Conservation (phyloP, 495 filamentous ascomycete genomes). For the Aspergillus baeticus region DNA sequence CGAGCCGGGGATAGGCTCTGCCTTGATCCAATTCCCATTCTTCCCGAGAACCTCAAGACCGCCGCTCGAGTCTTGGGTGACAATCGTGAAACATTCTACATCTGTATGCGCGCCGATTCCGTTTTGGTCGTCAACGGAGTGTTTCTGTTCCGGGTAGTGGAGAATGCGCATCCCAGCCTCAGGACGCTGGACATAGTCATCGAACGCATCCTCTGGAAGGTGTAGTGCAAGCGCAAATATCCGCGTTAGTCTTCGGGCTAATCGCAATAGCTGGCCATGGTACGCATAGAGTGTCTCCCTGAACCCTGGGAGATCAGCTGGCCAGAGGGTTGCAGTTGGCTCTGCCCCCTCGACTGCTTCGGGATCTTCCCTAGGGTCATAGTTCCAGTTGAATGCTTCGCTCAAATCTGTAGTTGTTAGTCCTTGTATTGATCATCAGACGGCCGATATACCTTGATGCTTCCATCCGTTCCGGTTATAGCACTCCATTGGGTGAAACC, state of each 20-base stretch:
- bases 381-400: background rate
- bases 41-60: background rate
- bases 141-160: background rate
- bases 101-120: background rate
- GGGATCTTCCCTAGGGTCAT: background rate
- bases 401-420: no score
- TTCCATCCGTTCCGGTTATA: background rate
- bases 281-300: background rate
- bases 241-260: background rate
- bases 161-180: background rate
- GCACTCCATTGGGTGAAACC: background rate
- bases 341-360: background rate
- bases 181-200: background rate
- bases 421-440: no score
- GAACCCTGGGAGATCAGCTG: background rate
- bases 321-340: background rate
- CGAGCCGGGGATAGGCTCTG: background rate
- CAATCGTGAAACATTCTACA: background rate
- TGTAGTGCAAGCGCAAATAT: background rate
- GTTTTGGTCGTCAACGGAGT: background rate
- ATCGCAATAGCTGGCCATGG: background rate
- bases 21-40: slow-evolving; percentile 2
- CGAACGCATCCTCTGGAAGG: background rate
- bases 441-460: background rate
- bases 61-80: background rate